Base-by-base conservation (phyloP, 495 filamentous ascomycete species). In the Talaromyces stipitatus region DNA sequence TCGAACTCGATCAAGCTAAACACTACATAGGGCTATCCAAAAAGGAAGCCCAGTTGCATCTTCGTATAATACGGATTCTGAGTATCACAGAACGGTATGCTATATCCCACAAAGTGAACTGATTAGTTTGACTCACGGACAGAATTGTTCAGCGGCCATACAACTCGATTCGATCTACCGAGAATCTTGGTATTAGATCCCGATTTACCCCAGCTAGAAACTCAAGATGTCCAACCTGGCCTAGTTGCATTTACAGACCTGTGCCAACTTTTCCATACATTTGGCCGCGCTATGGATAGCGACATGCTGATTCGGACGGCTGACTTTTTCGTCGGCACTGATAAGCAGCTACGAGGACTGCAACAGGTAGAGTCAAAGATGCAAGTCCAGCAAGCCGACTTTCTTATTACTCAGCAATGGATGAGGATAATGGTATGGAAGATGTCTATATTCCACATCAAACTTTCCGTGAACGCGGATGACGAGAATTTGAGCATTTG, bases 391-490 rank as follows among this genome's bases (percentile, higher is more conserved):
- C 69, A 70, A 47, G 75, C 73, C 0, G 75, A 78, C 58, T 66
- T 77, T n/a, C 73, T 66, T 50, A 71, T 76, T 29, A 77, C 76
- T 2, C 59, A 69, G 43, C 72, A 76, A 50, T 77, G 76, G 76
- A 77, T 79, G 74, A 68, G 72, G 12, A 72, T 76, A 41, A 60
- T 76, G 7, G 52, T 77, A 33, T 79, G 76, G 76, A 66, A 72
- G 33, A 64, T 71, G 5, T 64, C 71, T 0, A 55, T 55, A 28
- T 55, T 55, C 16, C 54, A 55, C 22, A 46, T 55, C 24, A 55
- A 55, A 18, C 54, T 55, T 14, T 55, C 54, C 30, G 54, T 24
- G 26, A 29, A 55, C 27, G 18, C 54, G 14, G 36, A 55, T 26
- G 36, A 55, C 10, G 66, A 66, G 23, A 55, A 46, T 26, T 22